Percentiles rank a stretch among this genome's conserved stretches.
Conservation (phyloP, 306 rosid genomes). For the Clitoria ternatea region DNA sequence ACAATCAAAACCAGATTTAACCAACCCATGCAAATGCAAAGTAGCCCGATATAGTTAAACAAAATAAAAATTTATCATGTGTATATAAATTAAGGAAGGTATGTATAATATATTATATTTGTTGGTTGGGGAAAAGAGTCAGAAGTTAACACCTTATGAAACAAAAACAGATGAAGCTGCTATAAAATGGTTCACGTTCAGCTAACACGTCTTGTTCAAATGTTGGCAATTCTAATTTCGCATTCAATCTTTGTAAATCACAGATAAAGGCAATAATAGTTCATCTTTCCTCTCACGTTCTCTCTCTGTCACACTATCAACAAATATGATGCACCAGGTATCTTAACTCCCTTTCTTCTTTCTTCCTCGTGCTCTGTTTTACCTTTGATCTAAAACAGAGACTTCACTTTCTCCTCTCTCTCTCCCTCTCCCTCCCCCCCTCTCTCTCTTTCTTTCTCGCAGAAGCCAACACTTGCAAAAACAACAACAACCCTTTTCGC, state of each 20-base stretch:
- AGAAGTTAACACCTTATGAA: neutral
- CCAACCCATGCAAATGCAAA: no score
- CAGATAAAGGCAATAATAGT: neutral
- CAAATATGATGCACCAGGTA: conserved; percentile 40
- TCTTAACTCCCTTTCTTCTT: neutral
- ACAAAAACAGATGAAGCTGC: conserved; percentile 21
- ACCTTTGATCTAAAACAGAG: conserved; percentile 1
- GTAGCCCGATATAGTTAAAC: no score
- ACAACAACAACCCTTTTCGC: conserved; percentile 33
- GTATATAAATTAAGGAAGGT: neutral
- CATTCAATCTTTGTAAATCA: conserved; percentile 11
- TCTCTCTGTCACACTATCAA: neutral
- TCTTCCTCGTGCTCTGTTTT: conserved; percentile 19
- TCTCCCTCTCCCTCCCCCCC: no score
- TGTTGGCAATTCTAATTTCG: conserved; percentile 27
- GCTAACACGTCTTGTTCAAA: conserved; percentile 21
- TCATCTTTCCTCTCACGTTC: conserved; percentile 20
- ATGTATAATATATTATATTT: neutral
- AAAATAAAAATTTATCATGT: neutral
- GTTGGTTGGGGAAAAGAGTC: neutral
- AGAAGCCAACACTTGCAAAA: conserved; percentile 29
- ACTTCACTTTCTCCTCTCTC: neutral
- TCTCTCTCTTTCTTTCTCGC: conserved; percentile 20
- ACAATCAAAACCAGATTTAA: no score
- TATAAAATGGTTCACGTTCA: neutral